These are phyloP conservation scores for Cladosporium colombiae DNA, from an alignment of 2,329 filamentous ascomycete species.

Conservation along the genomic window DNA sequence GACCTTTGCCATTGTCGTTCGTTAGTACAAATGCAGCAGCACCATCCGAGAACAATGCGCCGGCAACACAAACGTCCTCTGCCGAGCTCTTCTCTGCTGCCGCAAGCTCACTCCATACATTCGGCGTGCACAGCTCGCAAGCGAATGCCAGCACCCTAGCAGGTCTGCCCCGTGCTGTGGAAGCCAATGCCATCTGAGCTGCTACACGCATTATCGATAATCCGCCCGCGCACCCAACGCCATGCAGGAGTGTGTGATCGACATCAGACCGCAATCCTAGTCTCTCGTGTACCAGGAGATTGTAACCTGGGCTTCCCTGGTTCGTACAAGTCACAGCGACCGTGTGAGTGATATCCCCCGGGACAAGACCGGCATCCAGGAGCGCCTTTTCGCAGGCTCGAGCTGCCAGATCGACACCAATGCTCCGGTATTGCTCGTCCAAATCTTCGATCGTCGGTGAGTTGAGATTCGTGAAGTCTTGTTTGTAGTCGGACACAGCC, in stretches of 20 bases:
- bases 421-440: conserved; percentile 33
- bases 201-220: conserved; percentile 43
- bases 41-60: conserved; percentile 69
- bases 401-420: conserved; percentile 36
- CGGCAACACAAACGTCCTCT: conserved; percentile 65
- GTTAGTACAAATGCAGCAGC: conserved; percentile 66
- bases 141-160: conserved; percentile 67
- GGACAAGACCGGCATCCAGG: conserved; percentile 30
- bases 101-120: conserved; percentile 63
- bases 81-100: conserved; percentile 52
- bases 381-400: conserved; percentile 39
- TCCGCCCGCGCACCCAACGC: conserved; percentile 44
- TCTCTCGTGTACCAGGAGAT: conserved; percentile 39
- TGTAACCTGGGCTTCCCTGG: conserved; percentile 42
- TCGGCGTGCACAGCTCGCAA: conserved; percentile 54
- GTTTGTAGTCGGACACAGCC: background rate
- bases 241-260: conserved; percentile 40
- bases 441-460: conserved; percentile 25
- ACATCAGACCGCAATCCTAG: conserved; percentile 36
- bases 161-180: conserved; percentile 58
- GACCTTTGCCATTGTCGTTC: conserved; percentile 58
- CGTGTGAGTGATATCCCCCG: conserved; percentile 40
- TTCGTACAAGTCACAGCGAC: conserved; percentile 43
- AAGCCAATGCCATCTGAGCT: conserved; percentile 66
- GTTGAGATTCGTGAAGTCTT: background rate